These are phyloP conservation scores for Wickerhamiella azymoides DNA, from an alignment of 805 yeast genomes.

Conservation along the genomic window DNA sequence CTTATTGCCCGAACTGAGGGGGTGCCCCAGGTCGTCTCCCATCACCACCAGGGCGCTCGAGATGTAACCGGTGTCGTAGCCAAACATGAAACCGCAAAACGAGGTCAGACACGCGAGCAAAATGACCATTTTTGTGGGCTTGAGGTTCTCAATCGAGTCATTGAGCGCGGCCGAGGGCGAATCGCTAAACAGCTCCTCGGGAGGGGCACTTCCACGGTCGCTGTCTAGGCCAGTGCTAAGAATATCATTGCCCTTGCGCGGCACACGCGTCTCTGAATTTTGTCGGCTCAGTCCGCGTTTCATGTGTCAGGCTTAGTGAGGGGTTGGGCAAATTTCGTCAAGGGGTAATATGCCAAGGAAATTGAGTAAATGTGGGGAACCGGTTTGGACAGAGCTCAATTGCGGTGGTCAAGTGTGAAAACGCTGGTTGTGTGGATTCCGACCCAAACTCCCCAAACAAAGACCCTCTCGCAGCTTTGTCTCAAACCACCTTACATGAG, in stretches of 20 bases:
- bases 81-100: slow-evolving; percentile 91
- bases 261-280: slow-evolving; percentile 1
- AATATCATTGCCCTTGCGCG: background rate
- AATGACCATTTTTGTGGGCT: slow-evolving; percentile 42
- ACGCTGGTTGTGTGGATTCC: too few species aligned
- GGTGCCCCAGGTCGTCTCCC: slow-evolving; percentile 52
- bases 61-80: slow-evolving; percentile 94
- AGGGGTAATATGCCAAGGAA: too few species aligned
- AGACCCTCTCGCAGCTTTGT: too few species aligned
- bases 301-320: background rate
- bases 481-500: slow-evolving; percentile 4
- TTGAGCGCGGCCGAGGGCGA: slow-evolving; percentile 8
- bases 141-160: slow-evolving; percentile 22
- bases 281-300: slow-evolving; percentile 7
- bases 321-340: background rate
- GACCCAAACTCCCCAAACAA: too few species aligned
- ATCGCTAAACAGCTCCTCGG: slow-evolving; percentile 2
- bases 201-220: background rate
- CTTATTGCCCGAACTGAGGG: slow-evolving; percentile 61
- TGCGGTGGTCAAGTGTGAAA: too few species aligned
- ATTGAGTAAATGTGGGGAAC: background rate
- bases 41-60: slow-evolving; percentile 84
- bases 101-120: slow-evolving; percentile 58
- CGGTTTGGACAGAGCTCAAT: too few species aligned
- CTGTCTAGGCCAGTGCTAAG: background rate